These are phyloP conservation scores for Cladosporium cucumerinum DNA, from an alignment of 2,329 filamentous ascomycete species.

Conservation along the genomic window DNA sequence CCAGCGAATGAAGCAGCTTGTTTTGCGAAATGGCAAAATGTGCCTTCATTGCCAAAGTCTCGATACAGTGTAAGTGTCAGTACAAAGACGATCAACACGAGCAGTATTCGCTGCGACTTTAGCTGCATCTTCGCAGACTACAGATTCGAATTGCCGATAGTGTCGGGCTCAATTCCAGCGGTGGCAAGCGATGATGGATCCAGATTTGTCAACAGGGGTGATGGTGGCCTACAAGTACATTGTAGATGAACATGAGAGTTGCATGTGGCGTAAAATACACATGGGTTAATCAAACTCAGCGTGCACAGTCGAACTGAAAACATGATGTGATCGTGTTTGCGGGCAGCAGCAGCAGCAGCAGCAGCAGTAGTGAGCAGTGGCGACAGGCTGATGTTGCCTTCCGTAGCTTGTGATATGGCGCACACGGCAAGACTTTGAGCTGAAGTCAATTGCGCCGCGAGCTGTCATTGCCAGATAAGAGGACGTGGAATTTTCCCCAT, in stretches of 20 bases:
- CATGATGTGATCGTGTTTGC: not conserved
- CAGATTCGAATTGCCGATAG: not conserved
- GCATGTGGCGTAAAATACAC: not conserved
- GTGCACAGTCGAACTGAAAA: not conserved
- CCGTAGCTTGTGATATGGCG: not conserved
- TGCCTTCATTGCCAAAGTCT: constrained; percentile 4
- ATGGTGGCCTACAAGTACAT: not conserved
- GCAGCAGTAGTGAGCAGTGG: not conserved
- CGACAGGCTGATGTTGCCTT: not conserved
- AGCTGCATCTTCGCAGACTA: constrained; percentile 5
- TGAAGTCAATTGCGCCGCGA: not conserved
- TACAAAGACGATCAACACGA: constrained; percentile 16
- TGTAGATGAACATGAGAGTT: not conserved
- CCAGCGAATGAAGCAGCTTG: not conserved
- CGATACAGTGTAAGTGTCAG: constrained; percentile 13
- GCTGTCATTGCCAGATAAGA: not conserved
- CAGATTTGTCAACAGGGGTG: not conserved
- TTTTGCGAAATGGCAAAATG: not conserved
- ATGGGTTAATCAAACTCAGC: not conserved
- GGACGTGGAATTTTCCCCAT: not conserved
- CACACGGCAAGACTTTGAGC: not conserved
- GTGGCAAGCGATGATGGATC: not conserved
- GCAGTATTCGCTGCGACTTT: constrained; percentile 14
- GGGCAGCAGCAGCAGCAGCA: constrained; percentile 8
- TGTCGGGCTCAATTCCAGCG: not conserved